Percentiles rank a stretch among this genome's conserved stretches.
These are phyloP conservation scores for Phytophthora lateralis DNA, from an alignment of 352 stramenopile genomes.

Conservation along the genomic window DNA sequence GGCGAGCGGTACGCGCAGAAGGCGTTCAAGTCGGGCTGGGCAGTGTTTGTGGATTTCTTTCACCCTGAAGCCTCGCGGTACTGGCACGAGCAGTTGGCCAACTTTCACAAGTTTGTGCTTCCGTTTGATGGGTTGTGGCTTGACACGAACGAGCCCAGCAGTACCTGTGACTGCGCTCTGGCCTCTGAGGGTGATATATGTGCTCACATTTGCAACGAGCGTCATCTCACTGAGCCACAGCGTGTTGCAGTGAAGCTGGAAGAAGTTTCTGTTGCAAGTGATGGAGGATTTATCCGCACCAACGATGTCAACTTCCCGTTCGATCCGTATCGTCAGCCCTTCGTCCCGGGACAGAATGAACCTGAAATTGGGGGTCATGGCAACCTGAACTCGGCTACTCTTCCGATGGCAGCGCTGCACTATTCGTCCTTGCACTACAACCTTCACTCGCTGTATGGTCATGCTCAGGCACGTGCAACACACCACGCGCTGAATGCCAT, in stretches of 20 bases:
- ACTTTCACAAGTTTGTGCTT: conserved; percentile 64
- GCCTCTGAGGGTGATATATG: conserved; percentile 48
- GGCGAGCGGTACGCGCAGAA: conserved; percentile 74
- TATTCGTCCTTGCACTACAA: conserved; percentile 85
- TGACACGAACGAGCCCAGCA: conserved; percentile 82
- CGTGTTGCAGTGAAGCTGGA: conserved; percentile 6
- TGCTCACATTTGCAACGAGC: conserved; percentile 17
- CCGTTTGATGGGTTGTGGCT: conserved; percentile 88
- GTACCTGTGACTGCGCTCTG: conserved; percentile 60
- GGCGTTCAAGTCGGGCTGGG: conserved; percentile 64
- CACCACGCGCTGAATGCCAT: conserved; percentile 52
- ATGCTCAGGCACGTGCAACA: conserved; percentile 63
- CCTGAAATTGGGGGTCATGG: conserved; percentile 45
- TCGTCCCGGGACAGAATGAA: conserved; percentile 63
- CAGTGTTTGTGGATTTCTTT: conserved; percentile 87
- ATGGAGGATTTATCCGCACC: conserved; percentile 65
- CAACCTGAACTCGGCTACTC: conserved; percentile 79
- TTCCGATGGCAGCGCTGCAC: conserved; percentile 78
- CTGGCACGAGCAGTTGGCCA: conserved; percentile 68
- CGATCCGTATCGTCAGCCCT: conserved; percentile 82
- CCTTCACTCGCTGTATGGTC: conserved; percentile 84
- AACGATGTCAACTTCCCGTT: conserved; percentile 77
- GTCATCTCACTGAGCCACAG: conserved; percentile 1
- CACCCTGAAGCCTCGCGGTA: conserved; percentile 72
- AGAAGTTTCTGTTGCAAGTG: conserved; percentile 16